Conservation (phyloP, 495 filamentous ascomycete species). For the Staphylotrichum longicolle region DNA sequence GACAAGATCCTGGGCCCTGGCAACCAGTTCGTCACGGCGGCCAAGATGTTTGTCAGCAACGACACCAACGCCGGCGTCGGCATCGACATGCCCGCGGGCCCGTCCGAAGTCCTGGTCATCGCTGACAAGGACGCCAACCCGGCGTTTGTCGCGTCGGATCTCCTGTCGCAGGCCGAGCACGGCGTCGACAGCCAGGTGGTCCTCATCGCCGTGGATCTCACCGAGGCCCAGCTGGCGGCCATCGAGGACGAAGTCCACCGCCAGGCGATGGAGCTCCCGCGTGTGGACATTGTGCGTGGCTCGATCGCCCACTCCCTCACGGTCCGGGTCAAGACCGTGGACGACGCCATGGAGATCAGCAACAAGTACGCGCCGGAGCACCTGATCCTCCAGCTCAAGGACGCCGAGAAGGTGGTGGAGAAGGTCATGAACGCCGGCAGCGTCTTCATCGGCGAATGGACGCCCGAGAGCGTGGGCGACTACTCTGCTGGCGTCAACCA, state of each 20-base stretch:
- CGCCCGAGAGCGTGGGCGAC: slow-evolving; percentile 93
- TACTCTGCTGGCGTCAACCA: slow-evolving; percentile 98
- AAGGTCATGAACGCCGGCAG: slow-evolving; percentile 91
- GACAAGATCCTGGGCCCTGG: slow-evolving; percentile 98
- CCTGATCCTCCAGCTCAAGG: slow-evolving; percentile 82
- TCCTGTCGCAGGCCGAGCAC: slow-evolving; percentile 94
- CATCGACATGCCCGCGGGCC: slow-evolving; percentile 98
- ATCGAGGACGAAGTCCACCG: slow-evolving; percentile 89
- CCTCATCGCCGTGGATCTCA: slow-evolving; percentile 79
- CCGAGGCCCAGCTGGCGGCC: slow-evolving; percentile 64
- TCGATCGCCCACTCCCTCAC: slow-evolving; percentile 89
- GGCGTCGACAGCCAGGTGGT: slow-evolving; percentile 94
- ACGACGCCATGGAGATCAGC: slow-evolving; percentile 82
- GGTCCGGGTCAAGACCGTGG: slow-evolving; percentile 72
- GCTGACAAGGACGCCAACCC: slow-evolving; percentile 90
- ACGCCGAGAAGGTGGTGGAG: slow-evolving; percentile 67
- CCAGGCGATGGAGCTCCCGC: slow-evolving; percentile 83
- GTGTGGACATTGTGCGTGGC: slow-evolving; percentile 91
- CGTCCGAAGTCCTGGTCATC: slow-evolving; percentile 92
- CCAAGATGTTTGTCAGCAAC: slow-evolving; percentile 96
- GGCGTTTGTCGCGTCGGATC: slow-evolving; percentile 90
- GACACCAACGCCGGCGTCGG: slow-evolving; percentile 91
- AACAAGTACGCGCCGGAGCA: slow-evolving; percentile 98
- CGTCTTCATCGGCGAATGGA: slow-evolving; percentile 94
- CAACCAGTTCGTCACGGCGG: slow-evolving; percentile 97